These are phyloP conservation scores for Fomitopsis palustris DNA, from an alignment of 1,284 basidiomycete species.

Conservation along the genomic window DNA sequence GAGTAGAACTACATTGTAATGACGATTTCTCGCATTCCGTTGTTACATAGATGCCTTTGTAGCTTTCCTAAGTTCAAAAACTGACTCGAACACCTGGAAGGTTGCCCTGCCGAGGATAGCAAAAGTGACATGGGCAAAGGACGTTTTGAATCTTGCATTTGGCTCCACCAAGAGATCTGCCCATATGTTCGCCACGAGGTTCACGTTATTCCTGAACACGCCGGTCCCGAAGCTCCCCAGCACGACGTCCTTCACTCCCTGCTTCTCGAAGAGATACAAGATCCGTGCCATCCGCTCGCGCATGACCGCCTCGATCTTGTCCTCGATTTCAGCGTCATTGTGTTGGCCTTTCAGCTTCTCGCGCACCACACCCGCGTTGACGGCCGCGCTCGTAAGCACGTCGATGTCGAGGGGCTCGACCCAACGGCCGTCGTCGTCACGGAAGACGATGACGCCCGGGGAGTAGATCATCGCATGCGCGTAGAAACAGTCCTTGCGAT, in stretches of 20 bases:
- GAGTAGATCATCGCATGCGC: constrained; percentile 68
- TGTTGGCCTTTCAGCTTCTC: constrained; percentile 26
- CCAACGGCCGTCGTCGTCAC: constrained; percentile 54
- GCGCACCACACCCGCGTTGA: constrained; percentile 61
- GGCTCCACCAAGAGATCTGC: constrained; percentile 45
- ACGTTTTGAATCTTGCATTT: constrained; percentile 46
- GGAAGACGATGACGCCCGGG: constrained; percentile 51
- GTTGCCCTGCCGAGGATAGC: constrained; percentile 56
- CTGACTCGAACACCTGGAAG: constrained; percentile 43
- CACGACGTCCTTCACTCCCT: constrained; percentile 54
- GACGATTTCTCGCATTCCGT: background rate
- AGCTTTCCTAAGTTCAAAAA: constrained; percentile 23
- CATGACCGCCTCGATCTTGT: constrained; percentile 53
- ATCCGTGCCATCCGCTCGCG: constrained; percentile 65
- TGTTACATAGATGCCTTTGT: background rate
- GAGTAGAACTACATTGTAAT: background rate
- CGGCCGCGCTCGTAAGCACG: constrained; percentile 62
- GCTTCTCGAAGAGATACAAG: constrained; percentile 58
- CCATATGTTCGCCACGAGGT: constrained; percentile 33
- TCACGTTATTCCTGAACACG: constrained; percentile 61
- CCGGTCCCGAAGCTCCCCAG: constrained; percentile 75
- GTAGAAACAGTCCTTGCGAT: constrained; percentile 52
- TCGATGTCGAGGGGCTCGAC: constrained; percentile 52
- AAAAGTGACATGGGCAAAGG: constrained; percentile 62
- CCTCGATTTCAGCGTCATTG: constrained; percentile 40